These are phyloP conservation scores for Middelhovenomyces tepae DNA, from an alignment of 805 yeast genomes.

Conservation along the genomic window DNA sequence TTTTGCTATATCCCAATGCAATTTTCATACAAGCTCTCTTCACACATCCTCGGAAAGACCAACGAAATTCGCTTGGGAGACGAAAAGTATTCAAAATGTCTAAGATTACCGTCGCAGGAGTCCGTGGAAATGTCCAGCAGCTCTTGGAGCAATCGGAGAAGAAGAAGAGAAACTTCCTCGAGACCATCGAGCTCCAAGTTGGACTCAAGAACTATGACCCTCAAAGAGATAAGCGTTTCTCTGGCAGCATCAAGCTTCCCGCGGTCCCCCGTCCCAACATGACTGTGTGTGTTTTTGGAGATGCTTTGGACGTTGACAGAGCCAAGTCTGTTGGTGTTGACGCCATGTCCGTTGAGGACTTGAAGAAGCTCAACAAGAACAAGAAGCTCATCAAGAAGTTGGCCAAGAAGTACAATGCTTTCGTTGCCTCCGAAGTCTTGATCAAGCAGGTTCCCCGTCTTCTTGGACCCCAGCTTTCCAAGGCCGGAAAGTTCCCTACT, in stretches of 20 bases:
- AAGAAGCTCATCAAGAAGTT: constrained; percentile 99
- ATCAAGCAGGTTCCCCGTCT: constrained; percentile 99
- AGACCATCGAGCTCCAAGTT: constrained; percentile 98
- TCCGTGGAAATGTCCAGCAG: constrained; percentile 94
- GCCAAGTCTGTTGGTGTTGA: constrained; percentile 99
- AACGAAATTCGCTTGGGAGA: constrained; percentile 20
- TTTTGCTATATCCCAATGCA: too few relatives aligned
- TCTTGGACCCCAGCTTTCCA: constrained; percentile 99
- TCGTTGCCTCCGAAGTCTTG: constrained; percentile 97
- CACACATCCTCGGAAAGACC: too few relatives aligned
- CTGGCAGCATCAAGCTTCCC: constrained; percentile 98
- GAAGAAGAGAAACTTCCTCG: constrained; percentile 99
- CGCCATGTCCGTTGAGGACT: constrained; percentile 99
- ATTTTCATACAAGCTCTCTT: too few relatives aligned
- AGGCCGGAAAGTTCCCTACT: constrained; percentile 99
- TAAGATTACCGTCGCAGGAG: constrained; percentile 84
- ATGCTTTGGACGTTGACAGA: constrained; percentile 99
- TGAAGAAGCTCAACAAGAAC: constrained; percentile 99
- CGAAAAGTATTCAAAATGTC: constrained; percentile 24
- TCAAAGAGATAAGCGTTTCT: constrained; percentile 99
- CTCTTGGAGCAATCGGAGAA: constrained; percentile 82
- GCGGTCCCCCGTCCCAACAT: constrained; percentile 99
- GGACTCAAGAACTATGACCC: constrained; percentile 99
- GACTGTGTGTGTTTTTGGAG: constrained; percentile 99
- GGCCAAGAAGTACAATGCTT: constrained; percentile 99